Percentiles rank a stretch among this genome's conserved stretches.
These are phyloP conservation scores for Phallus indusiatus DNA, from an alignment of 768 basidiomycete genomes.

Conservation along the genomic window DNA sequence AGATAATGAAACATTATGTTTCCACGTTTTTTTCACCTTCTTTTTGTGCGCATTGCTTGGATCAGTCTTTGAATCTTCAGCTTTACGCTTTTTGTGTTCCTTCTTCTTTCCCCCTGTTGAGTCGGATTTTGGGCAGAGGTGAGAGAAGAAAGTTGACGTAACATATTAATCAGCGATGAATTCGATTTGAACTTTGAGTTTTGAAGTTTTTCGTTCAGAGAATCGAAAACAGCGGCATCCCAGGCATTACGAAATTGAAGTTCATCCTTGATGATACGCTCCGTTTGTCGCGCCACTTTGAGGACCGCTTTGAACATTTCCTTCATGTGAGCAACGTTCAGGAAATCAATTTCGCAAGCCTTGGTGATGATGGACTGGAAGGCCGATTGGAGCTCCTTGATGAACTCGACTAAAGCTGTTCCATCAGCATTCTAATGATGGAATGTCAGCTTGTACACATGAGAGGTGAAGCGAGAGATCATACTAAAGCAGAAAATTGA, in stretches of 20 bases:
- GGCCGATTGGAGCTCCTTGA: conserved; percentile 38
- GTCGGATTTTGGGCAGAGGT: conserved; percentile 1
- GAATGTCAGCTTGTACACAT: neutral
- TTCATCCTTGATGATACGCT: conserved; percentile 28
- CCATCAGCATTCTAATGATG: conserved; percentile 24
- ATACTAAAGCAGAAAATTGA: conserved; percentile 34
- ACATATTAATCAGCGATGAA: conserved; percentile 48
- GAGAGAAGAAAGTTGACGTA: conserved; percentile 47
- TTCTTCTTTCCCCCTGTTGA: conserved; percentile 18
- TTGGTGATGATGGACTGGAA: conserved; percentile 39
- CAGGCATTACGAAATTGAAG: conserved; percentile 36
- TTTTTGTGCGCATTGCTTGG: conserved; percentile 26
- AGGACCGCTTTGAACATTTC: conserved; percentile 69
- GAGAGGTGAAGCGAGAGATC: conserved; percentile 15
- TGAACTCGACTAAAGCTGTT: conserved; percentile 38
- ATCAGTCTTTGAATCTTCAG: conserved; percentile 20
- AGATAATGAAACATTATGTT: conserved; percentile 21
- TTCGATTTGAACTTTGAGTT: conserved; percentile 54
- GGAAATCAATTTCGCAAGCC: conserved; percentile 36
- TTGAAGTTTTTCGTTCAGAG: conserved; percentile 36
- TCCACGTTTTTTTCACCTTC: conserved; percentile 38
- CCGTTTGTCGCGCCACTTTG: conserved; percentile 55
- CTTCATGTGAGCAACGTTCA: conserved; percentile 62
- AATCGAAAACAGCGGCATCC: conserved; percentile 50
- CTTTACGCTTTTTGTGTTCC: conserved; percentile 31